Conservation (phyloP, 2,329 filamentous ascomycete genomes). For the Diaporthe sp. region DNA sequence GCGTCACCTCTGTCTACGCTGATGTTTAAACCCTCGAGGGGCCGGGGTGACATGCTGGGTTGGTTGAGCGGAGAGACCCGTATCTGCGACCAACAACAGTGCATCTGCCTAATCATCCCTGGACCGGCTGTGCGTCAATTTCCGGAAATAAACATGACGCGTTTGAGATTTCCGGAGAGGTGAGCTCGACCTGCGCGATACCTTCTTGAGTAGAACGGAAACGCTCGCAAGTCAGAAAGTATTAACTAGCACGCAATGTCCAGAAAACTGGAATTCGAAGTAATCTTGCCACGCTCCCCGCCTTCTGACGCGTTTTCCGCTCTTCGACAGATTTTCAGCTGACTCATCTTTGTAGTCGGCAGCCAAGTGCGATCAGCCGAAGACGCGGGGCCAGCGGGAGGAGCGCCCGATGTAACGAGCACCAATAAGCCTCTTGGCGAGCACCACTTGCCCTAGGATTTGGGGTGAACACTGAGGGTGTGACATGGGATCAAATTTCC, state of each 20-base stretch:
- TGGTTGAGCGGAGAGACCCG: background rate
- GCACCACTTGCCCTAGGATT: too few relatives aligned
- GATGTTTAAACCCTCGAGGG: background rate
- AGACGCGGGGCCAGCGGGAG: background rate
- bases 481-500: background rate
- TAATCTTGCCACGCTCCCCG: background rate
- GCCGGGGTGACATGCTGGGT: background rate
- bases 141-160: background rate
- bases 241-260: background rate
- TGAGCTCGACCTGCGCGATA: background rate
- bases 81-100: background rate
- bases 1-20: background rate
- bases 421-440: background rate
- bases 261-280: too few relatives aligned
- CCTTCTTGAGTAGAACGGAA: background rate
- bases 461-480: background rate
- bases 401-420: too few relatives aligned
- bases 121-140: background rate
- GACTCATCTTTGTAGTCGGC: background rate
- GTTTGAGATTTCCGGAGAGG: too few relatives aligned
- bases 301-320: background rate
- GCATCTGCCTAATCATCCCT: background rate
- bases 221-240: background rate
- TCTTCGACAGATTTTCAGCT: background rate
- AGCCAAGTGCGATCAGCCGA: background rate